Evolutionary conservation across 1,139 yeast genomes (phyloP).

Genomic region (Pneumocystis jirovecii): DNA sequence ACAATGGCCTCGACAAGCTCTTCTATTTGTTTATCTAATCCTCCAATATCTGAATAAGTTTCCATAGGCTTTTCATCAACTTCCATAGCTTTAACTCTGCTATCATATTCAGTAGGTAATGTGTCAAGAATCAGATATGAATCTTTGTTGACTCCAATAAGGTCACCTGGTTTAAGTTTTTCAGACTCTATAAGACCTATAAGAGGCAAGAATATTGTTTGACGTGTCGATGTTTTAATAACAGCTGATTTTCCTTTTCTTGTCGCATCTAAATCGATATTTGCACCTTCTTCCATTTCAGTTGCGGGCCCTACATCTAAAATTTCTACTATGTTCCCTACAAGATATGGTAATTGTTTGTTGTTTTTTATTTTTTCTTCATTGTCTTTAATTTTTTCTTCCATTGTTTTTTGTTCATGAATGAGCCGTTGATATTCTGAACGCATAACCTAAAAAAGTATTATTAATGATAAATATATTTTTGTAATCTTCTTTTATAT

Average conservation of each 20-base stretch:
- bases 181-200: conserved; percentile 89
- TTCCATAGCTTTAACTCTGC: conserved; percentile 97
- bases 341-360: conserved; percentile 87
- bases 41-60: conserved; percentile 93
- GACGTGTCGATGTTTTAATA: conserved; percentile 91
- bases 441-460: conserved; percentile 42
- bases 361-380: conserved; percentile 92
- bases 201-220: conserved; percentile 89
- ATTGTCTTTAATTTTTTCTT: conserved; percentile 87
- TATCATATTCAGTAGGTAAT: conserved; percentile 91
- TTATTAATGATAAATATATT: neutral
- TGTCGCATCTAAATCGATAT: conserved; percentile 82
- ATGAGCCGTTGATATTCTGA: conserved; percentile 80
- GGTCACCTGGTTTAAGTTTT: conserved; percentile 80
- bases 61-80: conserved; percentile 97
- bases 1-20: conserved; percentile 97
- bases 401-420: conserved; percentile 86
- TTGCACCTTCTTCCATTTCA: conserved; percentile 82
- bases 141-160: conserved; percentile 95
- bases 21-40: conserved; percentile 93
- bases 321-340: conserved; percentile 93
- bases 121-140: conserved; percentile 87
- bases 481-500: conserved; percentile 48
- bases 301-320: conserved; percentile 78
- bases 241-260: conserved; percentile 96